Conservation (phyloP, 139 green algal genomes). For the Chlamydomonas urium region DNA sequence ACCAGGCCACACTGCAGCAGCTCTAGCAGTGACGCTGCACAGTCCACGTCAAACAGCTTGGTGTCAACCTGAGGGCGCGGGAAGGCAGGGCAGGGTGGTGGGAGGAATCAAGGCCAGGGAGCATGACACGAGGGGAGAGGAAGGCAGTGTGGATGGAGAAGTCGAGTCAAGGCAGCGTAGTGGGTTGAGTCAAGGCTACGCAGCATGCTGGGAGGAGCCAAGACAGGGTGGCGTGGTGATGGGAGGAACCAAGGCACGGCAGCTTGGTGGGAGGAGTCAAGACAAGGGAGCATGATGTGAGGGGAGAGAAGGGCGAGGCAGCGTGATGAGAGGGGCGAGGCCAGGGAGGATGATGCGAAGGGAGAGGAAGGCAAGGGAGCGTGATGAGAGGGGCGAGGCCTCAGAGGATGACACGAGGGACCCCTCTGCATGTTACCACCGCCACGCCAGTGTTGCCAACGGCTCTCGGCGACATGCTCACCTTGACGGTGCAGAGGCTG, state of each 20-base stretch:
- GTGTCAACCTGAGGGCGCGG: slow-evolving; percentile 13
- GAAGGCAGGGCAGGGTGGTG: not conserved
- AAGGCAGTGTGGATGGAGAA: not conserved
- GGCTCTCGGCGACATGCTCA: not conserved
- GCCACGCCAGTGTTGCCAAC: not conserved
- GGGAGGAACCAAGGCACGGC: too few relatives aligned
- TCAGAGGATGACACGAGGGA: not conserved
- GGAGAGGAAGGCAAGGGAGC: not conserved
- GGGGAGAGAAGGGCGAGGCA: too few relatives aligned
- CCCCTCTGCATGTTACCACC: not conserved
- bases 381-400: not conserved
- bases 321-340: not conserved
- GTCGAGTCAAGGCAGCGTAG: not conserved
- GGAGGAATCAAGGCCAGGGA: not conserved
- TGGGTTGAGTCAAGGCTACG: too few relatives aligned
- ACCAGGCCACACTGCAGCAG: slow-evolving; percentile 13
- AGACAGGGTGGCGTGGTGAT: too few relatives aligned
- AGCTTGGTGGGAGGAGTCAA: not conserved
- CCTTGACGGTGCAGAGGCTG: not conserved
- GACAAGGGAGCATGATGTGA: not conserved
- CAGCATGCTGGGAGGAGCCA: too few relatives aligned
- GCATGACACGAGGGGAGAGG: not conserved
- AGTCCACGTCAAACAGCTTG: slow-evolving; percentile 18
- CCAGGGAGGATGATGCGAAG: not conserved
- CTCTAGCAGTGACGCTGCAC: slow-evolving; percentile 3